A percentile compares a stretch with the other conserved stretches of the same genome.
phyloP scores from a whole-genome alignment of 495 filamentous ascomycete species.

The Aspergillus haitiensis region DNA sequence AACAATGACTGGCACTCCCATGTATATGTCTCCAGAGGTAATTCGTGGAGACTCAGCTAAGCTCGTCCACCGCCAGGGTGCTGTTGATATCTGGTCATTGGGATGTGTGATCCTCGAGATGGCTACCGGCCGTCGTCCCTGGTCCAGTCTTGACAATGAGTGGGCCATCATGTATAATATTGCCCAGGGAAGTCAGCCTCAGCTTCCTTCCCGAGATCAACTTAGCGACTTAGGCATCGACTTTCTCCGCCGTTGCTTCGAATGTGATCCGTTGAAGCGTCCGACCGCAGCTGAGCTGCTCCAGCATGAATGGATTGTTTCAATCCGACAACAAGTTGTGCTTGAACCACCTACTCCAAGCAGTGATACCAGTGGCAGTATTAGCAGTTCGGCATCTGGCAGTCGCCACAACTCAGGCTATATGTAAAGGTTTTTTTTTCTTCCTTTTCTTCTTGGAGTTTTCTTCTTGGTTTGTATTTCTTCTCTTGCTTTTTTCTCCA shows the following conservation, averaged over 20 bases:
- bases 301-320: constrained; percentile 94
- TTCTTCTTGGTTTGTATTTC: background rate
- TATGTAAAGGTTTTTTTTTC: constrained; percentile 21
- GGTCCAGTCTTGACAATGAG: constrained; percentile 97
- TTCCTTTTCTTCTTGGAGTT: background rate
- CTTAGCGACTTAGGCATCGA: constrained; percentile 82
- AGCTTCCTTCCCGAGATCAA: constrained; percentile 78
- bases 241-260: constrained; percentile 85
- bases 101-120: constrained; percentile 97
- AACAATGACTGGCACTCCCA: constrained; percentile 95
- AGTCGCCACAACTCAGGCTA: constrained; percentile 42
- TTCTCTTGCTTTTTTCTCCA: background rate
- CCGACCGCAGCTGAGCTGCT: constrained; percentile 85
- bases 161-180: constrained; percentile 99
- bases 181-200: constrained; percentile 89
- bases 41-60: constrained; percentile 75
- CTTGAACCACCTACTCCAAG: constrained; percentile 52
- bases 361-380: constrained; percentile 38
- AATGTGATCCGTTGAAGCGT: constrained; percentile 75
- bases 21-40: constrained; percentile 99
- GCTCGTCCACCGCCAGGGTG: constrained; percentile 65
- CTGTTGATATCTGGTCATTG: constrained; percentile 96
- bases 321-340: constrained; percentile 60
- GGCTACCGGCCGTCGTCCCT: constrained; percentile 92
- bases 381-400: constrained; percentile 30